phyloP scores from a whole-genome alignment of 116 monocot genomes.

The Posidonia oceanica region DNA sequence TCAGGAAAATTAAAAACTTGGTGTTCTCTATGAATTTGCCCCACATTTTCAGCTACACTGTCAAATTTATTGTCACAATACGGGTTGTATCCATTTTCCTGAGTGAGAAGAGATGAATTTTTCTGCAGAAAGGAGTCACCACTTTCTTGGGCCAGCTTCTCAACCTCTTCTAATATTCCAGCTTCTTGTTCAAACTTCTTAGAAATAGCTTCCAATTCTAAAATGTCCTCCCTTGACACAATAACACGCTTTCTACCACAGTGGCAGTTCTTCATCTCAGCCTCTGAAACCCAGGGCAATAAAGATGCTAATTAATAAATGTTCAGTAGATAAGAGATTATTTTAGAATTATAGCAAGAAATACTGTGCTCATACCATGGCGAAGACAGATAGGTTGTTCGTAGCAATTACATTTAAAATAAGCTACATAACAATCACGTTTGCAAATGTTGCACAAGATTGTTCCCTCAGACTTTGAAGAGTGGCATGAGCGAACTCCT shows the following conservation, averaged over 20 bases:
- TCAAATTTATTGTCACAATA: slow-evolving; percentile 50
- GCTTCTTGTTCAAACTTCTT: slow-evolving; percentile 53
- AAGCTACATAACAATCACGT: slow-evolving; percentile 74
- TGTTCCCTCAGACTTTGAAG: slow-evolving; percentile 12
- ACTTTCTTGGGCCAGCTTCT: slow-evolving; percentile 14
- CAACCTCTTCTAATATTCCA: slow-evolving; percentile 27
- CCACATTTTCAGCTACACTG: background rate
- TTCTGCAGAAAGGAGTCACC: slow-evolving; percentile 11
- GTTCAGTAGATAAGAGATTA: background rate
- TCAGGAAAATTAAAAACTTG: background rate
- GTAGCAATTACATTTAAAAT: slow-evolving; percentile 57
- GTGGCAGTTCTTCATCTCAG: slow-evolving; percentile 25
- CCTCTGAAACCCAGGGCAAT: background rate
- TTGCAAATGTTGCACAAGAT: slow-evolving; percentile 58
- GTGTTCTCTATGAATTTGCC: background rate
- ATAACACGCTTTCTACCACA: slow-evolving; percentile 31
- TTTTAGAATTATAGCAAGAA: background rate
- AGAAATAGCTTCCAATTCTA: slow-evolving; percentile 46
- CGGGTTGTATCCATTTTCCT: slow-evolving; percentile 32
- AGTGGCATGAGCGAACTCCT: slow-evolving; percentile 23
- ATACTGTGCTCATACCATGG: slow-evolving; percentile 47
- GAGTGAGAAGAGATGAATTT: slow-evolving; percentile 8
- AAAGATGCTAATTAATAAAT: background rate
- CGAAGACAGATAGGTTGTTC: slow-evolving; percentile 55
- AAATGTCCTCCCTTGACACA: slow-evolving; percentile 36